A percentile compares a stretch with the other conserved stretches of the same genome.
phyloP scores from a whole-genome alignment of 768 basidiomycete genomes.

The Multifurca ochricompacta region DNA sequence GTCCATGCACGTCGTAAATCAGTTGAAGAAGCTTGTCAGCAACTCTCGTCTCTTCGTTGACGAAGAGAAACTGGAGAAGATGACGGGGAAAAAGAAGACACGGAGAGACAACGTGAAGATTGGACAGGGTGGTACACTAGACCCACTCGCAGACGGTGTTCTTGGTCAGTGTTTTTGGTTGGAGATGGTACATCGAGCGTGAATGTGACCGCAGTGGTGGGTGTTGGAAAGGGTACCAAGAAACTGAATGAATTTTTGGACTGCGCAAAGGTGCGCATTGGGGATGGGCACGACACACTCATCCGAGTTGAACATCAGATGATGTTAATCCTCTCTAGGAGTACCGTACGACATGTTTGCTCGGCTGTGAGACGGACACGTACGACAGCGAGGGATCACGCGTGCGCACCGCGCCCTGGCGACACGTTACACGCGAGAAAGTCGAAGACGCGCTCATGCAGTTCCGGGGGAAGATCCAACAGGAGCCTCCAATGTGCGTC shows the following conservation, averaged over 20 bases:
- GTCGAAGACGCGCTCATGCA: conserved; percentile 60
- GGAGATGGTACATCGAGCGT: conserved; percentile 7
- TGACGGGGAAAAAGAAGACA: conserved; percentile 39
- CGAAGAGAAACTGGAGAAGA: conserved; percentile 44
- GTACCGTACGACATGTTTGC: conserved; percentile 81
- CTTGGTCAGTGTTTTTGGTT: conserved; percentile 47
- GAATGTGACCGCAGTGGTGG: conserved; percentile 58
- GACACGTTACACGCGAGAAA: conserved; percentile 71
- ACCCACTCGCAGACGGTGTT: conserved; percentile 94
- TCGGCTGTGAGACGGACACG: conserved; percentile 92
- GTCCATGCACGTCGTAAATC: conserved; percentile 85
- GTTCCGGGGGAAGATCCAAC: conserved; percentile 84
- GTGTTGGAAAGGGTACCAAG: conserved; percentile 86
- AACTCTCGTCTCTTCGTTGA: conserved; percentile 75
- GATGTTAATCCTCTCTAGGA: conserved; percentile 59
- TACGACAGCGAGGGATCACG: conserved; percentile 87
- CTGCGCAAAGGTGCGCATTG: conserved; percentile 68
- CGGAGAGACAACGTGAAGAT: conserved; percentile 57
- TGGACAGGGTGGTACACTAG: conserved; percentile 91
- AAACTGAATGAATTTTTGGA: conserved; percentile 73
- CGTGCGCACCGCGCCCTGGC: conserved; percentile 71
- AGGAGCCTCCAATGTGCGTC: conserved; percentile 84
- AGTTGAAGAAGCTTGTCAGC: conserved; percentile 70
- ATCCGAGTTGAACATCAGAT: not conserved
- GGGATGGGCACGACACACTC: not conserved